Conservation (phyloP, 257 asterid species). For the Solanum chilense region DNA sequence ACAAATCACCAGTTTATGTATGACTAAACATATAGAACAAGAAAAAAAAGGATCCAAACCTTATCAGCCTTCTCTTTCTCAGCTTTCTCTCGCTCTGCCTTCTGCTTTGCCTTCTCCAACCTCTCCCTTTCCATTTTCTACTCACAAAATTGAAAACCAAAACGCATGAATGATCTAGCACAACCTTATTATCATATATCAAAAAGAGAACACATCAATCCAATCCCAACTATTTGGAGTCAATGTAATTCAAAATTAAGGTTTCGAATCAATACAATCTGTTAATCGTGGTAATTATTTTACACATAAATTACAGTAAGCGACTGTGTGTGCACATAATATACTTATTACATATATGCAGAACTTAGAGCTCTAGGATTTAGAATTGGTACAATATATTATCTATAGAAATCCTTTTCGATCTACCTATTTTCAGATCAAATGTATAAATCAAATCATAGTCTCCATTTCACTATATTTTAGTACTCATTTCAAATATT, state of each 20-base stretch:
- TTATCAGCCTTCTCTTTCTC: slow-evolving; percentile 43
- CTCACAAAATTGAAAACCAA: background rate
- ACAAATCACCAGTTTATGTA: background rate
- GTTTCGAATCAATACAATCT: background rate
- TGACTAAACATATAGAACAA: background rate
- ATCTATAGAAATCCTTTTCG: no score
- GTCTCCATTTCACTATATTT: no score
- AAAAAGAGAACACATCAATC: background rate
- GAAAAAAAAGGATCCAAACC: slow-evolving; percentile 14
- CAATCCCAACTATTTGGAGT: background rate
- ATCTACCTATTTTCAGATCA: no score
- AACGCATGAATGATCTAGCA: background rate
- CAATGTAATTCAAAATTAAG: background rate
- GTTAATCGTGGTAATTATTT: background rate
- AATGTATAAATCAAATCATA: no score
- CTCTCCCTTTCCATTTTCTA: slow-evolving; percentile 81
- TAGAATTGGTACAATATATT: no score
- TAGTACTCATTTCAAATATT: no score
- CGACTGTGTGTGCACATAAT: background rate
- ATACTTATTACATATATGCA: background rate
- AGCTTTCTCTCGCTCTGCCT: slow-evolving; percentile 55
- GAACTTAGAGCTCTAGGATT: background rate
- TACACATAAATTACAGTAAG: background rate
- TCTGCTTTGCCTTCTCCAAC: slow-evolving; percentile 69
- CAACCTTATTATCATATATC: background rate